Conservation (phyloP, 1,284 basidiomycete genomes). For the Waitea zeae region DNA sequence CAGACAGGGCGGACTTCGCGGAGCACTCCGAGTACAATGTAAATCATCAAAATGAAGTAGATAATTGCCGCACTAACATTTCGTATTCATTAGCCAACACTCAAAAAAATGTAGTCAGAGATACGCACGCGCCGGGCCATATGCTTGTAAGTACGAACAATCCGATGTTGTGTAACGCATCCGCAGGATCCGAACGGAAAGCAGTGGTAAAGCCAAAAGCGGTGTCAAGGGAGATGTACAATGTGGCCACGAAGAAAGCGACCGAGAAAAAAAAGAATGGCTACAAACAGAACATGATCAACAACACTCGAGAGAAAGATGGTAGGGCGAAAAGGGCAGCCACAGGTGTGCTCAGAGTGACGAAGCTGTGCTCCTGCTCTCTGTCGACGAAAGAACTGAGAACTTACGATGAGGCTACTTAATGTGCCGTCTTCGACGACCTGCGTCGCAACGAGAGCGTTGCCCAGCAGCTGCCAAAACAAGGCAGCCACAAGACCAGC, state of each 20-base stretch:
- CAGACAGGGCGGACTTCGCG: slow-evolving; percentile 57
- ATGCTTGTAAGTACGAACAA: slow-evolving; percentile 69
- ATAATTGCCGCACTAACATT: slow-evolving; percentile 37
- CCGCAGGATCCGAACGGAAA: slow-evolving; percentile 33
- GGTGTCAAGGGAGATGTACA: slow-evolving; percentile 68
- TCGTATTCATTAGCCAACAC: too few relatives aligned
- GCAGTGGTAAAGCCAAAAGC: slow-evolving; percentile 41
- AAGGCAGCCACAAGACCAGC: slow-evolving; percentile 50
- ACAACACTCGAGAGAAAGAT: not conserved
- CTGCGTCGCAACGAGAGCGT: slow-evolving; percentile 69
- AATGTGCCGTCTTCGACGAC: slow-evolving; percentile 71
- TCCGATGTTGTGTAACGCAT: slow-evolving; percentile 42
- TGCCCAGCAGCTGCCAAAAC: slow-evolving; percentile 66
- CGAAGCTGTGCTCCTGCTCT: too few relatives aligned
- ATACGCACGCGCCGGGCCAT: slow-evolving; percentile 68
- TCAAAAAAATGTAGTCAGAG: too few relatives aligned
- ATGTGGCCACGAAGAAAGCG: slow-evolving; percentile 50
- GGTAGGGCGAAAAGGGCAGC: too few relatives aligned
- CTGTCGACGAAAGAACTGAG: too few relatives aligned
- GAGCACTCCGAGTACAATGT: slow-evolving; percentile 53
- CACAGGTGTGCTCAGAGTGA: too few relatives aligned
- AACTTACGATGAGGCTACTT: slow-evolving; percentile 46
- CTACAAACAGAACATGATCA: slow-evolving; percentile 15
- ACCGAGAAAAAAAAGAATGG: slow-evolving; percentile 43
- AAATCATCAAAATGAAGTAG: slow-evolving; percentile 58